A percentile compares a stretch with the other conserved stretches of the same genome.
These are phyloP conservation scores for Pseudotulostoma volvatum DNA, from an alignment of 495 filamentous ascomycete species.

Conservation along the genomic window DNA sequence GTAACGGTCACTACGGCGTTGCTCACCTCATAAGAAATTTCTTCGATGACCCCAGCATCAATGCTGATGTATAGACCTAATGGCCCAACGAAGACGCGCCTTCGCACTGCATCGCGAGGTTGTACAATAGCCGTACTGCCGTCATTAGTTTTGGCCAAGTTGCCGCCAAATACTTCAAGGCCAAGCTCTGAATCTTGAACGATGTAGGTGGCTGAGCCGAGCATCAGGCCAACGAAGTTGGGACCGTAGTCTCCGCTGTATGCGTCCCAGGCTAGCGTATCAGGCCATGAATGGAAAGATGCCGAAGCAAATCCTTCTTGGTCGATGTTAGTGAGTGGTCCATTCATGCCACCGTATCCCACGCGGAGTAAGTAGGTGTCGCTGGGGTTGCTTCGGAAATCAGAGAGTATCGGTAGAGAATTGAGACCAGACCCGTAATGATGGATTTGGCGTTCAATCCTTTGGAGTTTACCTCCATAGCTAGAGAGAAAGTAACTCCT, in stretches of 20 bases:
- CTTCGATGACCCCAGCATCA: conserved; percentile 23
- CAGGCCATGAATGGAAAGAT: conserved; percentile 35
- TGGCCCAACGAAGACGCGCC: conserved; percentile 26
- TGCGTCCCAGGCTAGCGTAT: conserved; percentile 33
- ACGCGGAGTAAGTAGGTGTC: conserved; percentile 25
- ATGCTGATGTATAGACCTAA: conserved; percentile 23
- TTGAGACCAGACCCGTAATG: no score
- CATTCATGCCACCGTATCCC: conserved; percentile 31
- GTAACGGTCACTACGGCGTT: no score
- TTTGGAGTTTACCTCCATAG: no score
- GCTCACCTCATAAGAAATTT: conserved; percentile 15
- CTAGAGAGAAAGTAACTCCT: no score
- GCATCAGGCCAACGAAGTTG: conserved; percentile 27
- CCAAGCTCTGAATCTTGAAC: conserved; percentile 24
- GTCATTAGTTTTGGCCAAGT: conserved; percentile 8
- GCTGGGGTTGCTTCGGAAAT: conserved; percentile 24
- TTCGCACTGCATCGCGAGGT: conserved; percentile 23
- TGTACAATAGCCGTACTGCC: conserved; percentile 13
- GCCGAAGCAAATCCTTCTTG: conserved; percentile 31
- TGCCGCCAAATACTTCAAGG: conserved; percentile 27
- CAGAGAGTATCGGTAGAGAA: conserved; percentile 27
- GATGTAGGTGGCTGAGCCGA: conserved; percentile 28
- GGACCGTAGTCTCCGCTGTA: conserved; percentile 39
- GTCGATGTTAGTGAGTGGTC: conserved; percentile 34
- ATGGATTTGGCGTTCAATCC: no score